phyloP scores from a whole-genome alignment of 345 rosid species.

The Camelina neglecta region DNA sequence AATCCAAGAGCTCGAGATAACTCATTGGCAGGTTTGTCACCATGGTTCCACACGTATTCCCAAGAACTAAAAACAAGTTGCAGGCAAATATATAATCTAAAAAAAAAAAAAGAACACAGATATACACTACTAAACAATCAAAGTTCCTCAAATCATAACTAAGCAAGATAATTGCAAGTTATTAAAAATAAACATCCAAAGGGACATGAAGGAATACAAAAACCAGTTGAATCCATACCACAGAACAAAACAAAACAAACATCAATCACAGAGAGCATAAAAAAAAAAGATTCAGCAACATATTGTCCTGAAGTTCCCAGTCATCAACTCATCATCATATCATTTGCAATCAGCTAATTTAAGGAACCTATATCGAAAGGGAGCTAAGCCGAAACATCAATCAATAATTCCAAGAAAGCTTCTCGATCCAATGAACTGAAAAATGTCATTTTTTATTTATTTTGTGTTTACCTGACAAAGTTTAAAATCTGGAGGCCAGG shows the following conservation, averaged over 20 bases:
- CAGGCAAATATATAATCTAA: neutral
- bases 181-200: neutral
- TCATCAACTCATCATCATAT: neutral
- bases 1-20: conserved; percentile 28
- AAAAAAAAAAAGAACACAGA: neutral
- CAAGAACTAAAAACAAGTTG: neutral
- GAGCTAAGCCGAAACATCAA: neutral
- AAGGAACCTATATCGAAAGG: neutral
- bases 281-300: neutral
- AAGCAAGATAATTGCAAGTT: neutral
- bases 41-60: conserved; percentile 15
- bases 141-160: conserved; percentile 18
- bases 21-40: conserved; percentile 10
- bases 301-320: neutral
- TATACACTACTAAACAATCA: conserved; percentile 6
- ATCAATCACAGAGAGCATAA: no score
- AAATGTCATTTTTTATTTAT: conserved; percentile 1
- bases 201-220: neutral
- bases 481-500: conserved; percentile 92
- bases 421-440: conserved; percentile 16
- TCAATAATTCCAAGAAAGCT: neutral
- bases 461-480: conserved; percentile 88
- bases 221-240: conserved; percentile 6
- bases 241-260: neutral
- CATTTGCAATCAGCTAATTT: conserved; percentile 17